Base-by-base conservation (phyloP, 1,284 basidiomycete species). In the Veloboletus limbatus region DNA sequence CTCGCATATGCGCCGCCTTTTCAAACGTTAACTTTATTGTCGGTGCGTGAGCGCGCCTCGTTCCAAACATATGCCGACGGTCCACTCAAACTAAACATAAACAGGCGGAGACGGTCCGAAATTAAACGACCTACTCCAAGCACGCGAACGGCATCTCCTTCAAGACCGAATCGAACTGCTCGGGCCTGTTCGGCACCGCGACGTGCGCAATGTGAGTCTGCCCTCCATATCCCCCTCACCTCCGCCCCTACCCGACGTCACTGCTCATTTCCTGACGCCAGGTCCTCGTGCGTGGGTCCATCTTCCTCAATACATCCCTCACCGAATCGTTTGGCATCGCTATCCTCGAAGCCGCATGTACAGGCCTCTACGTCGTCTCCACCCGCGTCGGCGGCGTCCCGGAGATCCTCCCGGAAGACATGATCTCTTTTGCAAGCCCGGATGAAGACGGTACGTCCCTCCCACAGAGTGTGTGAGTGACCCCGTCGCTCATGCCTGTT, bases 261-360 rank as follows among this genome's bases (percentile, higher is more conserved):
- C 24, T 14, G n/a, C n/a, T n/a, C n/a, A n/a, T n/a, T n/a, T n/a
- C n/a, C n/a, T n/a, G n/a, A n/a, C 13, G 21, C 9, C 53, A 93
- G 89, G 83, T 97, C 18, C 77, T 99, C 17, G 72, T 76, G 8
- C 79, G 83, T 39, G 94, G 95, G 0, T 77, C 92, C 8, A 95
- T 99, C 53, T 98, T 92, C 69, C 77, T 99, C 70, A 97, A 96
- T 64, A 96, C 96, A 0, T 95, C 92, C 0, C 76, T 99, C 17
- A 99, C 96, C 1, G 96, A 99, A 66, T 82, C 97, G 0, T 99
- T 99, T 59, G 96, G 97, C 0, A 99, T 96, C 53, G 88, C 89
- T 8, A 93, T 97, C 54, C 78, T 99, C 39, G 97, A 99, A 73
- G 97, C 97, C 0, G 97, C 97, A 0, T 95, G 89, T 55, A 82